Evolutionary conservation across 345 rosid species (phyloP).

Genomic region (Turnera subulata): DNA sequence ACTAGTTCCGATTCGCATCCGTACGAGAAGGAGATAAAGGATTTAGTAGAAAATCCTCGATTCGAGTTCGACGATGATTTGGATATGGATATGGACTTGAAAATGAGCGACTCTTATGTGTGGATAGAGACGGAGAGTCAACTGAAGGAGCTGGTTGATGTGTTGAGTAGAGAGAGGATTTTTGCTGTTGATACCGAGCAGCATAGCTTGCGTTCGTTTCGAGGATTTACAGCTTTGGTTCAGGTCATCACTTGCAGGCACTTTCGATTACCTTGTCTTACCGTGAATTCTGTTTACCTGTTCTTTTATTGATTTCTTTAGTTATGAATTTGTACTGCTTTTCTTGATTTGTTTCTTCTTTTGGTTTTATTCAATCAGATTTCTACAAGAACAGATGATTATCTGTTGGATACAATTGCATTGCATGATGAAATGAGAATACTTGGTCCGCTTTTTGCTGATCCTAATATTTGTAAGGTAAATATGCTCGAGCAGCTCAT

Average conservation of each 20-base stretch:
- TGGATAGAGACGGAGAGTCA: constrained; percentile 71
- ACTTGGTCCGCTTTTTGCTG: constrained; percentile 67
- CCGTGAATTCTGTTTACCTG: no score
- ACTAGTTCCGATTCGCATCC: constrained; percentile 57
- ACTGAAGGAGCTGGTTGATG: constrained; percentile 58
- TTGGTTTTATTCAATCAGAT: constrained; percentile 36
- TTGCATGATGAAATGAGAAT: constrained; percentile 72
- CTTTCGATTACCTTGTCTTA: not conserved
- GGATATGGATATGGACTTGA: constrained; percentile 24
- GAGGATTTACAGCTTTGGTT: constrained; percentile 78
- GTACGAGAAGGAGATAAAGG: constrained; percentile 51
- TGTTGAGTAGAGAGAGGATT: constrained; percentile 42
- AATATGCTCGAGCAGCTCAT: not conserved
- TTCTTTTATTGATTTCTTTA: no score
- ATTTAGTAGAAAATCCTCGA: constrained; percentile 45
- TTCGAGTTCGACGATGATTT: constrained; percentile 31
- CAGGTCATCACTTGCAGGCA: constrained; percentile 40
- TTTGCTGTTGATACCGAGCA: constrained; percentile 93
- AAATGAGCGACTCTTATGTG: constrained; percentile 42
- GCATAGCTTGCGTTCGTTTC: constrained; percentile 76
- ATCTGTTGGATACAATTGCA: constrained; percentile 71
- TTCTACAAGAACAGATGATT: constrained; percentile 60
- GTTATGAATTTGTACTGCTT: not conserved
- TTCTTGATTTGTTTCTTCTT: not conserved
- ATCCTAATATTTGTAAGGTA: constrained; percentile 84